Evolutionary conservation across 2,329 filamentous ascomycete genomes (phyloP).

Genomic region (Dactylellina haptotyla): DNA sequence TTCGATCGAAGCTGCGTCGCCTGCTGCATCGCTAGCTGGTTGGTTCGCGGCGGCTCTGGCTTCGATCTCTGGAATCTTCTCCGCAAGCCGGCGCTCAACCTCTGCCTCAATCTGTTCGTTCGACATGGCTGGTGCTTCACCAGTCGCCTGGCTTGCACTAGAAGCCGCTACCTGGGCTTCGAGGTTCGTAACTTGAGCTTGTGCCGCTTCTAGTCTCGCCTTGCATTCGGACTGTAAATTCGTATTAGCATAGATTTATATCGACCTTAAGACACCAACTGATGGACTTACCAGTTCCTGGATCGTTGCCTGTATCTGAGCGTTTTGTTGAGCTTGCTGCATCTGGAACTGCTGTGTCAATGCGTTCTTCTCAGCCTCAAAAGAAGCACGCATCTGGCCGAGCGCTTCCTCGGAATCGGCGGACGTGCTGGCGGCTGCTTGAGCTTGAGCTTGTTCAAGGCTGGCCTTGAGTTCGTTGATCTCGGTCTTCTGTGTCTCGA

Average conservation of each 20-base stretch:
- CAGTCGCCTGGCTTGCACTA: constrained; percentile 8
- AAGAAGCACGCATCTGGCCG: constrained; percentile 22
- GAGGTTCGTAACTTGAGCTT: constrained; percentile 16
- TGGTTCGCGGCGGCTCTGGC: constrained; percentile 25
- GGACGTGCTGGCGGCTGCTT: constrained; percentile 22
- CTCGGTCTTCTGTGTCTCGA: constrained; percentile 46
- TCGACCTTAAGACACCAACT: background rate
- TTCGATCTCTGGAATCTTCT: constrained; percentile 44
- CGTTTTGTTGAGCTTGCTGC: constrained; percentile 45
- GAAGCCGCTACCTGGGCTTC: constrained; percentile 36
- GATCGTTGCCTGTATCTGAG: constrained; percentile 39
- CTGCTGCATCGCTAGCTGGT: constrained; percentile 8
- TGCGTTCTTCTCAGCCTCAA: constrained; percentile 27
- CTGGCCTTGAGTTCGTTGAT: constrained; percentile 30
- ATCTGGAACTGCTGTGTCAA: constrained; percentile 32
- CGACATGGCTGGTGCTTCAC: constrained; percentile 16
- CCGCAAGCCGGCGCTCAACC: constrained; percentile 51
- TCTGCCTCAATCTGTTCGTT: constrained; percentile 55
- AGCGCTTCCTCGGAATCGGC: constrained; percentile 25
- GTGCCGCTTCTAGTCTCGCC: constrained; percentile 30
- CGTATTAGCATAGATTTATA: constrained; percentile 18
- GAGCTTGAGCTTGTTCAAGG: constrained; percentile 34
- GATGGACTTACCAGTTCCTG: constrained; percentile 38
- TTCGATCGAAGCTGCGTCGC: constrained; percentile 4
- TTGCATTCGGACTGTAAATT: constrained; percentile 4